Conservation (phyloP, 2,329 filamentous ascomycete genomes). For the Aureobasidium sp. region DNA sequence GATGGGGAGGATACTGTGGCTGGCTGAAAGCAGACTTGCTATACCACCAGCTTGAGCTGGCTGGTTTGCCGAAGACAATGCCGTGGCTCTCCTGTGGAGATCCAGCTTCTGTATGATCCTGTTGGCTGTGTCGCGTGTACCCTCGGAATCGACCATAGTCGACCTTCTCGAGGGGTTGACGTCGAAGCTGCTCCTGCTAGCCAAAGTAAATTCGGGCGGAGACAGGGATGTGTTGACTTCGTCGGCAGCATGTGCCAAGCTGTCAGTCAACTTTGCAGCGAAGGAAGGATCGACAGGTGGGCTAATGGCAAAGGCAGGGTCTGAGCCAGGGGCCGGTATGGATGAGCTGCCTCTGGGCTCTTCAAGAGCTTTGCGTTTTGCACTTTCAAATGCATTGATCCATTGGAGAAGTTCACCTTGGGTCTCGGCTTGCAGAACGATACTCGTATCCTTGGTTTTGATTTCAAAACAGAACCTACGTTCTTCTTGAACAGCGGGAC, state of each 20-base stretch:
- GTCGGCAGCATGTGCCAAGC: slow-evolving; percentile 48
- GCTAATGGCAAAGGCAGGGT: slow-evolving; percentile 85
- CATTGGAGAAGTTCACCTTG: slow-evolving; percentile 89
- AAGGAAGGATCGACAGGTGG: slow-evolving; percentile 85
- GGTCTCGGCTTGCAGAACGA: slow-evolving; percentile 86
- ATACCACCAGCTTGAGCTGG: slow-evolving; percentile 58
- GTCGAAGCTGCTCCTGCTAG: slow-evolving; percentile 66
- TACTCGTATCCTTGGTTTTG: slow-evolving; percentile 90
- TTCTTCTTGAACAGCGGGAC: slow-evolving; percentile 86
- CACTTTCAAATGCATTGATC: slow-evolving; percentile 87
- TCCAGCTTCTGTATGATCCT: slow-evolving; percentile 92
- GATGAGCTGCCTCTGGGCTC: slow-evolving; percentile 49
- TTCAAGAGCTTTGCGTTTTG: slow-evolving; percentile 87
- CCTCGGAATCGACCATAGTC: slow-evolving; percentile 56
- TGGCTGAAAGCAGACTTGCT: slow-evolving; percentile 77
- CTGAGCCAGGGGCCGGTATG: slow-evolving; percentile 40
- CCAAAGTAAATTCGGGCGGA: slow-evolving; percentile 51
- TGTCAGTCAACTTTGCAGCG: slow-evolving; percentile 69
- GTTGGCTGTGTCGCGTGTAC: slow-evolving; percentile 70
- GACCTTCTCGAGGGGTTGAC: slow-evolving; percentile 36
- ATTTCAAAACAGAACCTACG: slow-evolving; percentile 96
- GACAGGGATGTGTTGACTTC: slow-evolving; percentile 50
- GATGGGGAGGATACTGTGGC: slow-evolving; percentile 69
- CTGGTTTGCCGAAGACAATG: slow-evolving; percentile 21
- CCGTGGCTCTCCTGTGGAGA: slow-evolving; percentile 63